Evolutionary conservation across 257 asterid species (phyloP), one percentile per base, ranked within the genome.

Genomic region (Prunella vulgaris): DNA sequence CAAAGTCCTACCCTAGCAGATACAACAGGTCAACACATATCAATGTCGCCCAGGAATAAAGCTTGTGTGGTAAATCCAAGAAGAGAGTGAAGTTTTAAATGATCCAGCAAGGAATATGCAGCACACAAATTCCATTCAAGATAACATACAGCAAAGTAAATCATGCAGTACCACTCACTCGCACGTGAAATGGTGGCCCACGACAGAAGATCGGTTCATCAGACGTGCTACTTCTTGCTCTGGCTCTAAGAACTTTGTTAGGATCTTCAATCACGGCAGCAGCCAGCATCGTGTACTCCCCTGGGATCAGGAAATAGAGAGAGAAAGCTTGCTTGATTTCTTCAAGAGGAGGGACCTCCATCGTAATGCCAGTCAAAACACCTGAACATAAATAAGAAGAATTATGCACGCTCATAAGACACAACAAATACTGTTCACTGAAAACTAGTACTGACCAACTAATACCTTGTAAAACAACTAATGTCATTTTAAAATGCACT

Each of bases 161-260:
- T 86, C 84, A 86, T 1, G 77, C 80, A 59, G 96, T 82, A 42
- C 99, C 97, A 60, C 80, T 82, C 44, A 93, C 99, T 61, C 82
- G 88, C 61, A 93, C 87, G 75, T 85, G 99, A 83, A 86, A 90
- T 0, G 99, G 99, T 10, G 99, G 96, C 25, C 97, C 99, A 17
- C 99, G 95, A 65, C 99, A 93, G 74, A 90, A 83, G 74, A 93
- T 93, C 37, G 99, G 95, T 80, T 88, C 96, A 5, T 90, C 92
- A 0, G 79, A 64, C 46, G 95, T 74, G 63, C 40, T 80, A 48
- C 87, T 81, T 72, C 94, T 86, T 30, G 97, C 99, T 65, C 99
- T 78, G 42, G 97, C 94, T 74, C 96, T 79, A 75, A 93, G 96
- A 73, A 93, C 92, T 77, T 93, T 96, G 78, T 84, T 90, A 64